Conservation (phyloP, 78 protist genomes). For the Corallochytrium limacisporum region DNA sequence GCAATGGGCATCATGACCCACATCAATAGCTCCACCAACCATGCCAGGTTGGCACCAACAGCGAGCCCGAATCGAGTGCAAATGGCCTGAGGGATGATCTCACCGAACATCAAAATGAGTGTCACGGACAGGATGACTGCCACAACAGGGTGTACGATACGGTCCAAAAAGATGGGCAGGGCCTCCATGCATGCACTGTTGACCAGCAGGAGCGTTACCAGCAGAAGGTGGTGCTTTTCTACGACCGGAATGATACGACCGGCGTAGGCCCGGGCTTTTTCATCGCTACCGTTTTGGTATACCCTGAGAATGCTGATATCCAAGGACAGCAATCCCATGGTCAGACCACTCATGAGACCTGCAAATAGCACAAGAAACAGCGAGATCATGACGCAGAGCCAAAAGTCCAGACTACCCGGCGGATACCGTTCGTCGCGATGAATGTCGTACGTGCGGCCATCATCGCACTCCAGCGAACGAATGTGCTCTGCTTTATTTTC, state of each 20-base stretch:
- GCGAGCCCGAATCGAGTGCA: slow-evolving; percentile 42
- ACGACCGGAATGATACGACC: background rate
- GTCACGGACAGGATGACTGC: slow-evolving; percentile 45
- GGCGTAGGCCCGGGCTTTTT: background rate
- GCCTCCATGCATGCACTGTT: slow-evolving; percentile 58
- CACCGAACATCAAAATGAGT: slow-evolving; percentile 55
- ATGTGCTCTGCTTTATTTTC: too few relatives aligned
- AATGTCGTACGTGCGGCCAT: too few relatives aligned
- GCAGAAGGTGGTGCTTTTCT: slow-evolving; percentile 21
- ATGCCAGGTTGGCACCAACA: slow-evolving; percentile 35
- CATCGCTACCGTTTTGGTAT: background rate
- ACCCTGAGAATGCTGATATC: slow-evolving; percentile 19
- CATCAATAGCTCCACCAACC: slow-evolving; percentile 25
- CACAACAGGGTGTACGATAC: slow-evolving; percentile 8
- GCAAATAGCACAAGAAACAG: too few relatives aligned
- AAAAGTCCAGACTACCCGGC: too few relatives aligned
- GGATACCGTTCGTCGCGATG: too few relatives aligned
- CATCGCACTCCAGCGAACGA: too few relatives aligned
- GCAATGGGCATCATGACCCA: slow-evolving; percentile 12
- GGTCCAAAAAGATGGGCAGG: slow-evolving; percentile 53
- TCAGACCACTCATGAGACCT: slow-evolving; percentile 49
- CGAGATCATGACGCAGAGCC: too few relatives aligned
- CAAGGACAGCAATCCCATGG: slow-evolving; percentile 44
- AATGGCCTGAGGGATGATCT: slow-evolving; percentile 51
- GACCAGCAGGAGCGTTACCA: slow-evolving; percentile 52